phyloP scores from a whole-genome alignment of 225 moss, liverwort and hornwort genomes.

The Polytrichum formosum region DNA sequence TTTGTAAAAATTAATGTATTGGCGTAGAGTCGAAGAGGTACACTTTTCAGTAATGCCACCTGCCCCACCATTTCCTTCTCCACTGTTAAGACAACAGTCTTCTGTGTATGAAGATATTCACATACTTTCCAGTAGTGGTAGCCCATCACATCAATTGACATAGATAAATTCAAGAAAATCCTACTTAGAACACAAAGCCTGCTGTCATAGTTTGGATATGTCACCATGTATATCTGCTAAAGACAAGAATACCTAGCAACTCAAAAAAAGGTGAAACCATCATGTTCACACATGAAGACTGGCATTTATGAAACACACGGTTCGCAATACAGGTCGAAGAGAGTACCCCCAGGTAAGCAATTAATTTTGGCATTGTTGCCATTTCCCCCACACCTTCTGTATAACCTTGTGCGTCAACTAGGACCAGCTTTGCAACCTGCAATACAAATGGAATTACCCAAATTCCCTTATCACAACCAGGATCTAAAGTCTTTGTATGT shows the following conservation, averaged over 20 bases:
- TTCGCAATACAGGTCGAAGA: not conserved
- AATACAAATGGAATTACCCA: not conserved
- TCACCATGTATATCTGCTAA: too few species aligned
- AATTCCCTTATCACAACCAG: too few species aligned
- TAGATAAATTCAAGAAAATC: too few species aligned
- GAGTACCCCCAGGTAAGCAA: constrained; percentile 86
- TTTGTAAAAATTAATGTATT: constrained; percentile 68
- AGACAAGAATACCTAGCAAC: not conserved
- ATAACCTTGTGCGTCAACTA: constrained; percentile 89
- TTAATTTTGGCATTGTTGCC: constrained; percentile 71
- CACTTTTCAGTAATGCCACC: constrained; percentile 93
- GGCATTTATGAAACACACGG: too few species aligned
- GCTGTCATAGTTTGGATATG: too few species aligned
- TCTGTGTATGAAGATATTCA: too few species aligned
- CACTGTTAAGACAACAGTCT: not conserved
- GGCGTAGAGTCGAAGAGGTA: constrained; percentile 78
- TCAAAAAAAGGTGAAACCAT: not conserved
- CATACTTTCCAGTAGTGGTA: too few species aligned
- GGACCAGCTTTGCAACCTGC: constrained; percentile 86
- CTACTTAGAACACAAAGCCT: too few species aligned
- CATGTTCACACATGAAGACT: not conserved
- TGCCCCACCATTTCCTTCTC: constrained; percentile 19
- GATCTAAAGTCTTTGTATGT: too few species aligned
- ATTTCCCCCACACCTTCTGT: constrained; percentile 85
- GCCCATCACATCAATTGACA: too few species aligned